These are phyloP conservation scores for Phytophthora lateralis DNA, from an alignment of 352 stramenopile genomes.

Conservation along the genomic window DNA sequence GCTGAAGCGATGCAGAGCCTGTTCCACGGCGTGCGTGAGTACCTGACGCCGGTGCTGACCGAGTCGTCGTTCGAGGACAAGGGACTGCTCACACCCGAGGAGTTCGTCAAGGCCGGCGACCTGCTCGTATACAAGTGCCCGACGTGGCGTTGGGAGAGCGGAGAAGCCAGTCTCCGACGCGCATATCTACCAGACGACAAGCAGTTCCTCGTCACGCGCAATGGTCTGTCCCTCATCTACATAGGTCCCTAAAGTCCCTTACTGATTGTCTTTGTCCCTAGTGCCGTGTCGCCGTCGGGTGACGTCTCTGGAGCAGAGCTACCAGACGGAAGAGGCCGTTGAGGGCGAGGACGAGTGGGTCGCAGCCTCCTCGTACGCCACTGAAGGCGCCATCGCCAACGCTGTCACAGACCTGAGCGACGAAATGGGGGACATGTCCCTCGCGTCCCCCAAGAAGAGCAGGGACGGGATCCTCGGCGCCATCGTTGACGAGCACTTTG, in stretches of 20 bases:
- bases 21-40: constrained; percentile 86
- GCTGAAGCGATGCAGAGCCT: constrained; percentile 65
- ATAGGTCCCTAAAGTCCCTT: background rate
- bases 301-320: constrained; percentile 74
- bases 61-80: constrained; percentile 94
- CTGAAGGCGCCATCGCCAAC: constrained; percentile 29
- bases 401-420: constrained; percentile 51
- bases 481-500: constrained; percentile 80
- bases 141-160: constrained; percentile 94
- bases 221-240: constrained; percentile 35
- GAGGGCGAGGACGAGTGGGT: constrained; percentile 93
- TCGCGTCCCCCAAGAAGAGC: constrained; percentile 28
- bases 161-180: constrained; percentile 58
- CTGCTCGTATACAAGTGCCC: constrained; percentile 97
- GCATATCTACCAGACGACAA: constrained; percentile 84
- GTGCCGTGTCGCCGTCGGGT: constrained; percentile 90
- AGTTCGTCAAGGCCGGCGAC: constrained; percentile 96
- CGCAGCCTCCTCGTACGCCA: constrained; percentile 80
- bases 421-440: constrained; percentile 66
- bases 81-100: constrained; percentile 96
- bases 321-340: constrained; percentile 71
- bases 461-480: constrained; percentile 53
- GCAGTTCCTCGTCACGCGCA: constrained; percentile 88
- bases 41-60: constrained; percentile 91
- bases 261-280: constrained; percentile 9